A percentile compares a stretch with the other conserved stretches of the same genome.
phyloP scores from a whole-genome alignment of 1,139 yeast genomes.

The Magnusiomyces starmeri region DNA sequence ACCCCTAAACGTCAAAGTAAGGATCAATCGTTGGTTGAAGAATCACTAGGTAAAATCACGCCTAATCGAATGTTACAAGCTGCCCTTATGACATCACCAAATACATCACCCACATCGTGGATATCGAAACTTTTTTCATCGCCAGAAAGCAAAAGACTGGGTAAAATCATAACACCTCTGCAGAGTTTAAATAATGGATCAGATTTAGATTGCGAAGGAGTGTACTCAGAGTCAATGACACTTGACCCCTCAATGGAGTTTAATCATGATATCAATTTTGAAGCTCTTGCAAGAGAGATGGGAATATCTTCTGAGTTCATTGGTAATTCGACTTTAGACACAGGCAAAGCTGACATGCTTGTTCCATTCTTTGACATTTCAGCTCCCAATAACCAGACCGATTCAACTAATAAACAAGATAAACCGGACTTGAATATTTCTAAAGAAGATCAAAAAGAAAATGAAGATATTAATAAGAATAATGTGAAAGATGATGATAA shows the following conservation, averaged over 20 bases:
- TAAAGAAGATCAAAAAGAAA: too few species aligned
- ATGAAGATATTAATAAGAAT: neutral
- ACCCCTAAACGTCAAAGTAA: neutral
- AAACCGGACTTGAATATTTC: neutral
- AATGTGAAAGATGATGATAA: neutral
- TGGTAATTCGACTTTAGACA: too few species aligned
- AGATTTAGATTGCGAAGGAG: neutral
- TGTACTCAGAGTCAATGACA: neutral
- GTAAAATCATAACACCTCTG: neutral
- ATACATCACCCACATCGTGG: neutral
- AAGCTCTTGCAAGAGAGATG: neutral
- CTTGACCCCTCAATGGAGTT: neutral
- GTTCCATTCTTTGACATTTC: neutral
- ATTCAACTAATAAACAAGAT: neutral
- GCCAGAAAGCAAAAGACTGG: neutral
- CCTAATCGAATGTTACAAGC: neutral
- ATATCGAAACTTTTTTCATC: neutral
- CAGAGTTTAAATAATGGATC: neutral
- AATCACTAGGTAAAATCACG: too few species aligned
- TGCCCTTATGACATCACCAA: neutral
- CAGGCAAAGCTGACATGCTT: neutral
- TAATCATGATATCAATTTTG: neutral
- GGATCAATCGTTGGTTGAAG: neutral
- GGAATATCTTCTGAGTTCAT: neutral
- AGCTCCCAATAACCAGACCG: too few species aligned